Percentiles rank a stretch among this genome's conserved stretches.
Evolutionary conservation across 2,329 filamentous ascomycete genomes (phyloP).

Genomic region (Cryphonectria radicalis): DNA sequence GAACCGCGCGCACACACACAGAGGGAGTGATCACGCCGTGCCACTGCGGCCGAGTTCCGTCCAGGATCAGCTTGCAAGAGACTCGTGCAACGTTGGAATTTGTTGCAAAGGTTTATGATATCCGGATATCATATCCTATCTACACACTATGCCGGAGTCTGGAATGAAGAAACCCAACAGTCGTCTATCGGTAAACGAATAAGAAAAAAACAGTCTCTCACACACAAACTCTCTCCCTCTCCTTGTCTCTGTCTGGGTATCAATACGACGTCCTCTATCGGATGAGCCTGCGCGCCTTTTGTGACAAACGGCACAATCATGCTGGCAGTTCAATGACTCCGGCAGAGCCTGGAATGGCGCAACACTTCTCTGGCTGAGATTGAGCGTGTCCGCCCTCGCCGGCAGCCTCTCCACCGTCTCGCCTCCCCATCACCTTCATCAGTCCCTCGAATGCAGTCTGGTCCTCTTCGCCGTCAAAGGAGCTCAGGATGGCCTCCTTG

Average conservation of each 20-base stretch:
- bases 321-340: conserved; percentile 9
- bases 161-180: neutral
- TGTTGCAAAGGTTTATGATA: neutral
- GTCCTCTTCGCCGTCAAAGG: conserved; percentile 26
- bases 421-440: conserved; percentile 13
- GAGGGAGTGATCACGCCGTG: neutral
- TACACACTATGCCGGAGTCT: neutral
- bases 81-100: neutral
- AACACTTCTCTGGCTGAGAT: neutral
- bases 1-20: too few relatives aligned
- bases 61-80: neutral
- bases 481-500: conserved; percentile 27
- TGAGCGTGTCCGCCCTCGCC: neutral
- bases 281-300: neutral
- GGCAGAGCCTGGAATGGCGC: neutral
- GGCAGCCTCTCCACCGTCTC: neutral
- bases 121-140: neutral
- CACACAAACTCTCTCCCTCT: too few relatives aligned
- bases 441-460: conserved; percentile 21
- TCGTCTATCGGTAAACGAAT: neutral
- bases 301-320: neutral
- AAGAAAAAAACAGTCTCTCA: neutral
- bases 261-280: neutral
- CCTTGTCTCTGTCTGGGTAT: neutral
- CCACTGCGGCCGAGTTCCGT: neutral